Evolutionary conservation across 202 grass and related monocot genomes (phyloP).

Genomic region (Schoenoplectus tabernaemontani): DNA sequence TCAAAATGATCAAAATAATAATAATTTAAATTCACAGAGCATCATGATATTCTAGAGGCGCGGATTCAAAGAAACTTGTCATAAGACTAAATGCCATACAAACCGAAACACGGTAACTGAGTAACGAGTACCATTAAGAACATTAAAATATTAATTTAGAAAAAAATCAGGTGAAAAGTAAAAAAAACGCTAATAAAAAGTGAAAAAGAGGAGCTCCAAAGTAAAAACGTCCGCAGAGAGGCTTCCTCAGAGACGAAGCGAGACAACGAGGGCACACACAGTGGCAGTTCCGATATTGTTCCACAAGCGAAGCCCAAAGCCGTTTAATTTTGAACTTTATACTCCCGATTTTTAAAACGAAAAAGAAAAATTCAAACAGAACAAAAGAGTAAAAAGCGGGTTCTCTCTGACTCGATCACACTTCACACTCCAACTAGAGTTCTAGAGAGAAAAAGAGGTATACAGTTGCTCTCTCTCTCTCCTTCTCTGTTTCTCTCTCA

Average conservation of each 20-base stretch:
- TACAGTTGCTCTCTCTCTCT: neutral
- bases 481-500: neutral
- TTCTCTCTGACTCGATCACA: neutral
- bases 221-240: neutral
- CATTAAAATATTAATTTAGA: neutral
- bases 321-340: neutral
- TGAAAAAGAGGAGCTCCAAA: neutral
- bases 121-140: neutral
- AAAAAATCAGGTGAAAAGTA: neutral
- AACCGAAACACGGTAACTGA: neutral
- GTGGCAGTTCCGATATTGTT: slow-evolving; percentile 23
- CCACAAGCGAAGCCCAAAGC: neutral
- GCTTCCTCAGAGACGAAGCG: neutral
- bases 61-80: neutral
- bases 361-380: slow-evolving; percentile 12
- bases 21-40: too few relatives aligned
- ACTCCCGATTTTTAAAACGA: neutral
- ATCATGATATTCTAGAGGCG: too few relatives aligned
- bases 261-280: neutral
- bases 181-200: neutral
- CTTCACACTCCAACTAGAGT: neutral
- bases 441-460: neutral
- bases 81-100: neutral
- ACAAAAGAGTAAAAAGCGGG: slow-evolving; percentile 23
- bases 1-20: too few relatives aligned